Evolutionary conservation across 345 rosid species (phyloP).

Genomic region (Acer yangbiense): DNA sequence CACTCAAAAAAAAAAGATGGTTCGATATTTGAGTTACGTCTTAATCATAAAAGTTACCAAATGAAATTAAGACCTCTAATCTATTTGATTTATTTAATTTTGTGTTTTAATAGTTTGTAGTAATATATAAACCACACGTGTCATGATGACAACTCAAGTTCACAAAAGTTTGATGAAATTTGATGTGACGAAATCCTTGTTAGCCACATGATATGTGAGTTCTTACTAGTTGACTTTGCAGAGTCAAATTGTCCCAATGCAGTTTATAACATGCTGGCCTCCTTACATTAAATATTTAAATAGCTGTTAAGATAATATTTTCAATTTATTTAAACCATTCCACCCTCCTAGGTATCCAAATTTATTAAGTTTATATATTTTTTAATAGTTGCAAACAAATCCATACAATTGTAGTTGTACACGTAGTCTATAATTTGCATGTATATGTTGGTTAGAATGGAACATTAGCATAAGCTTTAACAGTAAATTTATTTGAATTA

Average conservation of each 20-base stretch:
- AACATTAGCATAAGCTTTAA: too few species aligned
- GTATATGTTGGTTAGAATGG: too few species aligned
- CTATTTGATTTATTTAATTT: too few species aligned
- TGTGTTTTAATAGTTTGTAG: too few species aligned
- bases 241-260: slow-evolving; percentile 24
- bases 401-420: neutral
- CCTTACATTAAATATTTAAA: neutral
- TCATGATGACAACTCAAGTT: neutral
- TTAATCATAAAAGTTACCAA: too few species aligned
- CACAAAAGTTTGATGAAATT: neutral
- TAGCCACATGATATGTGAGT: neutral
- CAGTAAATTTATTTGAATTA: too few species aligned
- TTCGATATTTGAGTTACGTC: too few species aligned
- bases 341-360: slow-evolving; percentile 9
- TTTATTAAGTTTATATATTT: neutral
- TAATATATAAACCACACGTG: neutral
- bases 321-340: neutral
- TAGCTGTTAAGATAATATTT: slow-evolving; percentile 6
- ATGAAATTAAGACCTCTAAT: too few species aligned
- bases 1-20: too few species aligned
- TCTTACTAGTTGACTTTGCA: neutral
- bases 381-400: neutral
- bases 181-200: neutral
- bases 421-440: neutral
- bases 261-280: slow-evolving; percentile 15